Percentiles rank a stretch among this genome's conserved stretches.
Evolutionary conservation across 1,139 yeast species (phyloP).

Genomic region (Candida sp.): DNA sequence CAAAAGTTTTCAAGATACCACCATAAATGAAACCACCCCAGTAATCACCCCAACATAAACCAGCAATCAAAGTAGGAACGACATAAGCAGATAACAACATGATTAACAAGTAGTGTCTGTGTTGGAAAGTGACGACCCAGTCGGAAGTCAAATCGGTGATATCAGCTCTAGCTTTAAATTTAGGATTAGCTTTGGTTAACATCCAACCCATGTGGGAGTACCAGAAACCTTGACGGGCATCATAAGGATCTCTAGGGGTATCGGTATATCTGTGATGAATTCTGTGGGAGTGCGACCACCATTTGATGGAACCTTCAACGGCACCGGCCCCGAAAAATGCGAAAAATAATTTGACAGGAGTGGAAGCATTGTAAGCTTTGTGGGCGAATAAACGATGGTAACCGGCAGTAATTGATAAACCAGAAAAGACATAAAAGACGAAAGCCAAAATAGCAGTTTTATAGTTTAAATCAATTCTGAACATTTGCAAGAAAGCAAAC

Average conservation of each 20-base stretch:
- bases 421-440: slow-evolving; percentile 65
- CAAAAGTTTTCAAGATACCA: slow-evolving; percentile 78
- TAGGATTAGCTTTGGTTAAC: slow-evolving; percentile 91
- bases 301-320: slow-evolving; percentile 94
- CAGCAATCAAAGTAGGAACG: slow-evolving; percentile 75
- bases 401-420: slow-evolving; percentile 89
- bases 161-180: slow-evolving; percentile 94
- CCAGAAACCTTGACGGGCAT: slow-evolving; percentile 95
- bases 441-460: slow-evolving; percentile 61
- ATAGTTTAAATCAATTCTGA: slow-evolving; percentile 40
- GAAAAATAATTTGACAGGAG: slow-evolving; percentile 67
- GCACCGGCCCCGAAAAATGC: slow-evolving; percentile 94
- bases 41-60: slow-evolving; percentile 83
- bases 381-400: slow-evolving; percentile 78
- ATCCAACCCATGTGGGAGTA: slow-evolving; percentile 98
- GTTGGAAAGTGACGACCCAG: slow-evolving; percentile 90
- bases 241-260: slow-evolving; percentile 95
- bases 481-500: slow-evolving; percentile 46
- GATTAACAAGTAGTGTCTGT: slow-evolving; percentile 76
- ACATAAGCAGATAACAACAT: slow-evolving; percentile 68
- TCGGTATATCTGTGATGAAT: slow-evolving; percentile 98
- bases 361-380: slow-evolving; percentile 74
- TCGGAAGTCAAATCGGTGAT: slow-evolving; percentile 88
- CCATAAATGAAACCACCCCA: slow-evolving; percentile 92
- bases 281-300: slow-evolving; percentile 99